Percentiles rank a stretch among this genome's conserved stretches.
Evolutionary conservation across 148 eudicot genomes (phyloP).

Genomic region (Talinum fruticosum): DNA sequence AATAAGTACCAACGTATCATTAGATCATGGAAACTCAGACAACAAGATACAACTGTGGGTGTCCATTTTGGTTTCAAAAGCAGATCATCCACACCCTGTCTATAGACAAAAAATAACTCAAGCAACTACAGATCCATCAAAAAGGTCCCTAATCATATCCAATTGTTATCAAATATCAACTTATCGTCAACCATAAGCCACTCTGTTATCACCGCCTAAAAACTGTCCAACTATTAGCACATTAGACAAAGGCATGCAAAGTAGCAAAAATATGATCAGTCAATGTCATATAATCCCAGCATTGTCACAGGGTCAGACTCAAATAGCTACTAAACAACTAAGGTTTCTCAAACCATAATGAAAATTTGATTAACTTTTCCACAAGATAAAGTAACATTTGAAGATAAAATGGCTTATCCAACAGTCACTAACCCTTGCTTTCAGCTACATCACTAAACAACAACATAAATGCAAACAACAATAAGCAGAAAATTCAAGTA

Average conservation of each 20-base stretch:
- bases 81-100: neutral
- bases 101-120: neutral
- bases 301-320: neutral
- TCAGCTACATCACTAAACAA: neutral
- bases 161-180: neutral
- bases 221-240: neutral
- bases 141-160: neutral
- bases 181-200: neutral
- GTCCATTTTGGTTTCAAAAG: neutral
- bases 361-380: neutral
- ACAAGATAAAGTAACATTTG: neutral
- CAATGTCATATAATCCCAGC: neutral
- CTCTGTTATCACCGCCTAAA: neutral
- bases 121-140: neutral
- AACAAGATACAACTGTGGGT: neutral
- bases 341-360: neutral
- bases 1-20: neutral
- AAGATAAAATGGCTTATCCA: neutral
- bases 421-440: neutral
- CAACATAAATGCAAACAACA: neutral
- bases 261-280: neutral
- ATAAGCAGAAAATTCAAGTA: neutral
- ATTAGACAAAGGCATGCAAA: neutral
- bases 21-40: neutral
- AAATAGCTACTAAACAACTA: neutral